Percentiles rank a stretch among this genome's conserved stretches.
Conservation (phyloP, 805 yeast genomes). For the Wickerhamomyces canadensis region DNA sequence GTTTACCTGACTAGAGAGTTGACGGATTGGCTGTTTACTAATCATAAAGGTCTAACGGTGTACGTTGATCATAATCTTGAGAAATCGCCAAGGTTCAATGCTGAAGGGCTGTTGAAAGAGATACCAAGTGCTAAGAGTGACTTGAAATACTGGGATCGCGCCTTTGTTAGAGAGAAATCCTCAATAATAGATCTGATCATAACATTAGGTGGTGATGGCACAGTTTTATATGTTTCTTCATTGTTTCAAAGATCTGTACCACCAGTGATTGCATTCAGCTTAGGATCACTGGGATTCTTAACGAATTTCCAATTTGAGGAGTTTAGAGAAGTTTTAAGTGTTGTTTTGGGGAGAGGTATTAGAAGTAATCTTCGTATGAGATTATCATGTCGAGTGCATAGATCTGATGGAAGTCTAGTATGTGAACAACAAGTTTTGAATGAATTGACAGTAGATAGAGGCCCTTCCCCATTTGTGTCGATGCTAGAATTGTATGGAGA, state of each 20-base stretch:
- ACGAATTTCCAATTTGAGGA: conserved; percentile 80
- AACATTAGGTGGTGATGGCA: conserved; percentile 96
- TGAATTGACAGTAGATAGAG: conserved; percentile 88
- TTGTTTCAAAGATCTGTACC: conserved; percentile 84
- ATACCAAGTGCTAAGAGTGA: conserved; percentile 39
- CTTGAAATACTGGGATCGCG: conserved; percentile 66
- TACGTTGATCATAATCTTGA: conserved; percentile 72
- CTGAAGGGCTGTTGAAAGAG: conserved; percentile 43
- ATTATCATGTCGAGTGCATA: conserved; percentile 71
- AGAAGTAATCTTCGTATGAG: conserved; percentile 80
- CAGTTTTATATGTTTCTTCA: conserved; percentile 84
- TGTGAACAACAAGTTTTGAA: conserved; percentile 77
- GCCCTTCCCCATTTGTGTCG: conserved; percentile 90
- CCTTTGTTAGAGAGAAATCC: conserved; percentile 38
- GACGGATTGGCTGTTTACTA: conserved; percentile 64
- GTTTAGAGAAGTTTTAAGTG: conserved; percentile 52
- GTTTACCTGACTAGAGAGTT: conserved; percentile 73
- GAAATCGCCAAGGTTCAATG: conserved; percentile 58
- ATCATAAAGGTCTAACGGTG: conserved; percentile 38
- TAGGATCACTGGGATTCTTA: conserved; percentile 90
- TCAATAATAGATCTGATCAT: conserved; percentile 67
- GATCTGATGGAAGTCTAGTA: conserved; percentile 29
- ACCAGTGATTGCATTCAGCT: conserved; percentile 81
- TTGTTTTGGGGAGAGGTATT: conserved; percentile 65
- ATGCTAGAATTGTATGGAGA: conserved; percentile 88